Evolutionary conservation across 2,329 filamentous ascomycete genomes (phyloP), one percentile per base, ranked within the genome.

Genomic region (Nemania sp.): DNA sequence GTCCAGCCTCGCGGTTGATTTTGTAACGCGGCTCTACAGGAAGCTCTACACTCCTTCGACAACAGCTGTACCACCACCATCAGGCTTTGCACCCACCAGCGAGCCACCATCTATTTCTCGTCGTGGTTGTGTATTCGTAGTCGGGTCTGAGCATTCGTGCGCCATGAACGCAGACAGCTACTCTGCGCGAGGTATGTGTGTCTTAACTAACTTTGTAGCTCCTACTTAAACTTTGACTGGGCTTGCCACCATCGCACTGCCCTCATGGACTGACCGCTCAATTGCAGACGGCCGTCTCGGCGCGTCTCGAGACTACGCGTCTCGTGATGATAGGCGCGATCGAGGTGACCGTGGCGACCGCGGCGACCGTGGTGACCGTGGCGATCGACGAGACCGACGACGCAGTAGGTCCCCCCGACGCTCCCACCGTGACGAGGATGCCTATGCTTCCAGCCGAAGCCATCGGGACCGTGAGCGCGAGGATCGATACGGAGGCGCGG

Each of bases 391-490:
- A 30, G 66, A 68, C 11, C 60, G 87, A 67, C 82, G 91, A 74
- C 88, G 93, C 61, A 96, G 92, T 57, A 86, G 93, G 69, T 97
- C 93, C 15, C 92, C 92, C 53, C 79, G 86, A 59, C 73, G 78
- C 52, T 76, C 80, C 63, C 86, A 90, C 64, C 88, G 88, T 64
- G 81, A 84, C 71, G 81, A 84, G 54, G 68, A 71, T 49, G 69
- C 89, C 52, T 97, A 97, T 75, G 96, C 92, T 17, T 91, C 90
- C 5, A 96, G 91, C 73, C 88, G 93, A 64, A 92, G 88, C 75
- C 95, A 96, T 72, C 85, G 93, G 70, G 93, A 96, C 70, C 82
- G 93, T 59, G 93, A 97, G 76, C 89, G 93, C 58, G 93, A 97
- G 73, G 93, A 97, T 64, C 83, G 92, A 69, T 97, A 97, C 70